Evolutionary conservation across 768 basidiomycete genomes (phyloP).

Genomic region (Boletus rubescentipes): DNA sequence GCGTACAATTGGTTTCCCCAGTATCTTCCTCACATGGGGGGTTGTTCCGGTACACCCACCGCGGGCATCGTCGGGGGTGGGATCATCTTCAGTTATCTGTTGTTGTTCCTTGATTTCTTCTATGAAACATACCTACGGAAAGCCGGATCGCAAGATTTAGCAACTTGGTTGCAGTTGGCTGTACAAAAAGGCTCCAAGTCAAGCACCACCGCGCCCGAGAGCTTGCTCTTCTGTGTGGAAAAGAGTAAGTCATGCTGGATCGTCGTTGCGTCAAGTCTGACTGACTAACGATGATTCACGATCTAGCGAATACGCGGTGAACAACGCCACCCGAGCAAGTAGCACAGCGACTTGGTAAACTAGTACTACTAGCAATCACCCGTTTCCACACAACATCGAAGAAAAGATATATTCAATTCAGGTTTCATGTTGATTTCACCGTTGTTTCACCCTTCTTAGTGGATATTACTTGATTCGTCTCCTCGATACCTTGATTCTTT

Average conservation of each 20-base stretch:
- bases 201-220: not conserved
- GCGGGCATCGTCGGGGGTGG: slow-evolving; percentile 11
- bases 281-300: not conserved
- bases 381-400: not conserved
- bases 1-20: slow-evolving; percentile 20
- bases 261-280: not conserved
- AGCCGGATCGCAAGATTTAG: not conserved
- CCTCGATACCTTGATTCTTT: not conserved
- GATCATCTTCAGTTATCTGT: slow-evolving; percentile 19
- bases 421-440: not conserved
- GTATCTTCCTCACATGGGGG: slow-evolving; percentile 18
- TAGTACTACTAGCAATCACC: not conserved
- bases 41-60: slow-evolving; percentile 14
- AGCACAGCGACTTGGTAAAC: not conserved
- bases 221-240: slow-evolving; percentile 13
- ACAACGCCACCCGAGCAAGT: not conserved
- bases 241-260: slow-evolving; percentile 4
- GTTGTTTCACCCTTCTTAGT: not conserved
- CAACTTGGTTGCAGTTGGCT: not conserved
- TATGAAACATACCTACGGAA: slow-evolving; percentile 15
- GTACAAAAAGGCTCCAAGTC: not conserved
- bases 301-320: not conserved
- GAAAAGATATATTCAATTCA: not conserved
- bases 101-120: slow-evolving; percentile 25
- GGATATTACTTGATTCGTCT: not conserved